Percentiles rank a stretch among this genome's conserved stretches.
These are phyloP conservation scores for Collybia sordida DNA, from an alignment of 768 basidiomycete species.

Conservation along the genomic window DNA sequence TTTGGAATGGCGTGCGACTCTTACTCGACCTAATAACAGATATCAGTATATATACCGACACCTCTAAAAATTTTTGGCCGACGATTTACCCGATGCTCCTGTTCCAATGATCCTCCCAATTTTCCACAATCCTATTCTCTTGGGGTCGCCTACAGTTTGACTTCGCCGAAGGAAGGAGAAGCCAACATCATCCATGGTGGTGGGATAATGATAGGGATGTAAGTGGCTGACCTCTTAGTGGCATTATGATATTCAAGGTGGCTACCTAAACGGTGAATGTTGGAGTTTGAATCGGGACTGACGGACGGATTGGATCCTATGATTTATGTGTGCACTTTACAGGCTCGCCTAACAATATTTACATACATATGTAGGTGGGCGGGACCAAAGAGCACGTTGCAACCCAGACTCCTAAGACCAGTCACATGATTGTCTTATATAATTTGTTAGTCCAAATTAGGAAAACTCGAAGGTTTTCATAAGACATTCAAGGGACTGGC, in stretches of 20 bases:
- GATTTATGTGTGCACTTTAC: too few species aligned
- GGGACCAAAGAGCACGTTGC: constrained; percentile 36
- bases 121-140: constrained; percentile 80
- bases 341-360: too few species aligned
- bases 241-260: not conserved
- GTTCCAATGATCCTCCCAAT: constrained; percentile 82
- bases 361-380: constrained; percentile 19
- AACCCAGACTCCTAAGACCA: too few species aligned
- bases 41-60: not conserved
- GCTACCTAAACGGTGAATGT: not conserved
- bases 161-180: constrained; percentile 23
- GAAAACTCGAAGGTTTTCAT: too few species aligned
- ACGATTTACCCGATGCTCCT: constrained; percentile 69
- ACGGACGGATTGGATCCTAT: too few species aligned
- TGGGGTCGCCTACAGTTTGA: constrained; percentile 43
- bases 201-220: constrained; percentile 8
- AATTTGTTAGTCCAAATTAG: too few species aligned
- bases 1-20: constrained; percentile 84
- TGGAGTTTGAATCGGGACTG: too few species aligned
- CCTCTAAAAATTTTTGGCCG: not conserved
- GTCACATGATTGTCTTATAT: too few species aligned
- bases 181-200: constrained; percentile 26
- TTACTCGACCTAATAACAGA: constrained; percentile 69
- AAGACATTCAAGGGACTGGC: too few species aligned
- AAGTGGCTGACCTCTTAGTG: constrained; percentile 15